Evolutionary conservation across 176 grass and related monocot species (phyloP).

Genomic region (Phoenix roebelenii): DNA sequence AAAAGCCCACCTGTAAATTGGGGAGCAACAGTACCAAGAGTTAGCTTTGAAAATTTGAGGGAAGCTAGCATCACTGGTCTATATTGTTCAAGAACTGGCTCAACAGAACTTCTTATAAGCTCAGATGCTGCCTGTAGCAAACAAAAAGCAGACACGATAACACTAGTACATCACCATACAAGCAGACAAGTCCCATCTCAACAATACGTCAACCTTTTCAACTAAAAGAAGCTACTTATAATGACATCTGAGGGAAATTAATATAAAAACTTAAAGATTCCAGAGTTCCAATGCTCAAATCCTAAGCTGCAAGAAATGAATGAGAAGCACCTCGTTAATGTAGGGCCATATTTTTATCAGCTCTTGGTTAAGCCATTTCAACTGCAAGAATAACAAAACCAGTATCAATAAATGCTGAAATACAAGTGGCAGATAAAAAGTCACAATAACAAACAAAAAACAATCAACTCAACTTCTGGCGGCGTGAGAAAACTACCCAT

Average conservation of each 20-base stretch:
- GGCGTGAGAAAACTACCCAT: slow-evolving; percentile 82
- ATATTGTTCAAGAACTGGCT: slow-evolving; percentile 97
- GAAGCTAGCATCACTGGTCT: slow-evolving; percentile 78
- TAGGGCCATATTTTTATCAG: slow-evolving; percentile 85
- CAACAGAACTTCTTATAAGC: slow-evolving; percentile 79
- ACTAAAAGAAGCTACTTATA: too few relatives aligned
- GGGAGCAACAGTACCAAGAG: slow-evolving; percentile 91
- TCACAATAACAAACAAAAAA: not conserved
- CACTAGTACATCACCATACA: too few relatives aligned
- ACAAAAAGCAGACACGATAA: slow-evolving; percentile 1
- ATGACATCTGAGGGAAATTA: too few relatives aligned
- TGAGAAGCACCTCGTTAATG: slow-evolving; percentile 52
- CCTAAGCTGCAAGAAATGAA: slow-evolving; percentile 4
- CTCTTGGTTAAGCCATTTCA: slow-evolving; percentile 87
- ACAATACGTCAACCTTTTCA: too few relatives aligned
- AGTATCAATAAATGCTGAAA: slow-evolving; percentile 28
- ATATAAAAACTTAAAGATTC: not conserved
- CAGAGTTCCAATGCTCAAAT: slow-evolving; percentile 3
- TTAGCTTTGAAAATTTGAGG: slow-evolving; percentile 86
- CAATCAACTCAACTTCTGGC: slow-evolving; percentile 72
- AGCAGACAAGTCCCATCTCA: too few relatives aligned
- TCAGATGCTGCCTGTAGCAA: slow-evolving; percentile 82
- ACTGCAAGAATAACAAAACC: slow-evolving; percentile 32
- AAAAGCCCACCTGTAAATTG: slow-evolving; percentile 75
- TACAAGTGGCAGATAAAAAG: slow-evolving; percentile 2